Percentiles rank a stretch among this genome's conserved stretches.
Evolutionary conservation across 257 asterid species (phyloP).

Genomic region (Agastache rugosa): DNA sequence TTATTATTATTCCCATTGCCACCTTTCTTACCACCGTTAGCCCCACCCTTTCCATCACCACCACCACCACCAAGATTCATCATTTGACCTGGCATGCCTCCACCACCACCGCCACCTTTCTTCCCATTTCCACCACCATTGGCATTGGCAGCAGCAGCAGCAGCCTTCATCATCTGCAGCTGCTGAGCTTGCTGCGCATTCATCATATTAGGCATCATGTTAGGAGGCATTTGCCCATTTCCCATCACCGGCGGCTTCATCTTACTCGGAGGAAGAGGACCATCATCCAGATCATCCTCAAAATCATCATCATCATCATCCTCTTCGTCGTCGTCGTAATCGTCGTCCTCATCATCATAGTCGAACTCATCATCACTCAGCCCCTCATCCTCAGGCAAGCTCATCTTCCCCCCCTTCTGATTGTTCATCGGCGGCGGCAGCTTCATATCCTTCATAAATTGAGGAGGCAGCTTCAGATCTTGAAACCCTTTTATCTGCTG

Average conservation of each 20-base stretch:
- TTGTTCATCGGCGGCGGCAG: slow-evolving; percentile 39
- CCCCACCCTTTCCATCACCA: slow-evolving; percentile 37
- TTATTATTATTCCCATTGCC: slow-evolving; percentile 47
- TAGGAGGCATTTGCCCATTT: slow-evolving; percentile 53
- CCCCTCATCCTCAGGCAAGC: slow-evolving; percentile 58
- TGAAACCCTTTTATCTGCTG: slow-evolving; percentile 62
- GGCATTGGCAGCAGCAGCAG: slow-evolving; percentile 31
- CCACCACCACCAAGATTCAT: slow-evolving; percentile 52
- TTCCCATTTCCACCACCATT: slow-evolving; percentile 40
- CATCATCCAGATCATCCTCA: slow-evolving; percentile 53
- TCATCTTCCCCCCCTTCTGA: slow-evolving; percentile 41
- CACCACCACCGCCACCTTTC: slow-evolving; percentile 44
- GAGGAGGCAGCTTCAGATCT: slow-evolving; percentile 65
- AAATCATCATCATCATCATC: slow-evolving; percentile 38
- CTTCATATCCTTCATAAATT: slow-evolving; percentile 53
- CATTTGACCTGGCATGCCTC: slow-evolving; percentile 52
- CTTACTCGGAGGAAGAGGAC: slow-evolving; percentile 47
- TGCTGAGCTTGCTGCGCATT: slow-evolving; percentile 51
- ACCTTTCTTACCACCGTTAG: slow-evolving; percentile 50
- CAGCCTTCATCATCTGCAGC: slow-evolving; percentile 45
- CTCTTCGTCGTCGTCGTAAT: slow-evolving; percentile 42
- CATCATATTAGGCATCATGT: slow-evolving; percentile 48
- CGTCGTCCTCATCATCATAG: slow-evolving; percentile 36
- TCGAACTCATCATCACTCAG: slow-evolving; percentile 48
- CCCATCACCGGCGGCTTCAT: slow-evolving; percentile 63